A percentile compares a stretch with the other conserved stretches of the same genome.
These are phyloP conservation scores for Hymenoscyphus scutula DNA, from an alignment of 2,329 filamentous ascomycete genomes.

Conservation along the genomic window DNA sequence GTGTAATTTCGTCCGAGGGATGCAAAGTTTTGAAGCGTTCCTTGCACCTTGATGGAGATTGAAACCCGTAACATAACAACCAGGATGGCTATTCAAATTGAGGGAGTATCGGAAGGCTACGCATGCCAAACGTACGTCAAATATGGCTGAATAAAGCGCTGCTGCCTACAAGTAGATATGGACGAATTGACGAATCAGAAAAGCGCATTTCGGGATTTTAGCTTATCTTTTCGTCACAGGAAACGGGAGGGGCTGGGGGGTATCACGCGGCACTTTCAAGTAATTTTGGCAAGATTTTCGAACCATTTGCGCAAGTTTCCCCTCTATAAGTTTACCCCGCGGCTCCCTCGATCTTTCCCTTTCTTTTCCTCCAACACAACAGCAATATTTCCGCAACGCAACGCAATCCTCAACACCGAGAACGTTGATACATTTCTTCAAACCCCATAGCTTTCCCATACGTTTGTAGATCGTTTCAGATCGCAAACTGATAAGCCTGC, in stretches of 20 bases:
- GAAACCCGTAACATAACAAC: background rate
- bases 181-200: background rate
- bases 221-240: background rate
- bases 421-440: background rate
- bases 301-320: background rate
- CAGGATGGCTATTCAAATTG: background rate
- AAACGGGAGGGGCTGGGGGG: background rate
- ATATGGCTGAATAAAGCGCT: background rate
- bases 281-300: background rate
- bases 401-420: background rate
- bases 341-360: background rate
- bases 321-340: background rate
- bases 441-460: background rate
- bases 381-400: background rate
- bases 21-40: background rate
- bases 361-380: background rate
- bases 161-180: background rate
- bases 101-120: background rate
- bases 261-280: background rate
- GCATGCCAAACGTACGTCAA: background rate
- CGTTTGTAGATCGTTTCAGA: background rate
- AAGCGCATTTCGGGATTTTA: background rate
- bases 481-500: background rate
- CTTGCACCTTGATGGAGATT: background rate
- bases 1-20: background rate